Conservation (phyloP, 305 asterid genomes). For the Fraxinus albicans region DNA sequence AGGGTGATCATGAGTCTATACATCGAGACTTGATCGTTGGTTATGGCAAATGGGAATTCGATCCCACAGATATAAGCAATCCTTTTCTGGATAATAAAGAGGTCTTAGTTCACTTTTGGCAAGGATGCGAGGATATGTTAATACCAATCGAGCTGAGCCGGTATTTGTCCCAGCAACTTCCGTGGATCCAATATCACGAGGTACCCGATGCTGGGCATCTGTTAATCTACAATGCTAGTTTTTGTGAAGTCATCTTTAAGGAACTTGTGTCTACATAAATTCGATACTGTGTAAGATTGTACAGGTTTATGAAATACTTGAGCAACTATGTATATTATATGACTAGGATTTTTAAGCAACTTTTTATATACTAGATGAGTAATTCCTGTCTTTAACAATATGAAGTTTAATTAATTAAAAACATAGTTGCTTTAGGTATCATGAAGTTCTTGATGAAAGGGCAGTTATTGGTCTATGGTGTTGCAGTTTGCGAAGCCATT, state of each 20-base stretch:
- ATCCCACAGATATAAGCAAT: slow-evolving; percentile 52
- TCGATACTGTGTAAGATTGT: neutral
- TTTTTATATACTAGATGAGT: neutral
- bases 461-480: slow-evolving; percentile 80
- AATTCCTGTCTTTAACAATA: neutral
- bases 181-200: slow-evolving; percentile 77
- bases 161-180: slow-evolving; percentile 52
- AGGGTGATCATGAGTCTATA: slow-evolving; percentile 61
- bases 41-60: slow-evolving; percentile 67
- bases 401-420: no score
- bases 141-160: slow-evolving; percentile 48
- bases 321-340: neutral
- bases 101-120: slow-evolving; percentile 76
- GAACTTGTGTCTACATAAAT: slow-evolving; percentile 36
- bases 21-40: slow-evolving; percentile 56
- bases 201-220: slow-evolving; percentile 73
- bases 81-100: slow-evolving; percentile 55
- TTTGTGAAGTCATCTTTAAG: slow-evolving; percentile 56
- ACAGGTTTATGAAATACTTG: neutral
- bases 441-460: slow-evolving; percentile 87
- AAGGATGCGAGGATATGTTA: slow-evolving; percentile 57
- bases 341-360: neutral
- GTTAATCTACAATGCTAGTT: slow-evolving; percentile 37
- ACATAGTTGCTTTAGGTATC: slow-evolving; percentile 34
- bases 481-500: slow-evolving; percentile 48